Evolutionary conservation across 2,329 filamentous ascomycete genomes (phyloP).

Genomic region (Fusarium sp.): DNA sequence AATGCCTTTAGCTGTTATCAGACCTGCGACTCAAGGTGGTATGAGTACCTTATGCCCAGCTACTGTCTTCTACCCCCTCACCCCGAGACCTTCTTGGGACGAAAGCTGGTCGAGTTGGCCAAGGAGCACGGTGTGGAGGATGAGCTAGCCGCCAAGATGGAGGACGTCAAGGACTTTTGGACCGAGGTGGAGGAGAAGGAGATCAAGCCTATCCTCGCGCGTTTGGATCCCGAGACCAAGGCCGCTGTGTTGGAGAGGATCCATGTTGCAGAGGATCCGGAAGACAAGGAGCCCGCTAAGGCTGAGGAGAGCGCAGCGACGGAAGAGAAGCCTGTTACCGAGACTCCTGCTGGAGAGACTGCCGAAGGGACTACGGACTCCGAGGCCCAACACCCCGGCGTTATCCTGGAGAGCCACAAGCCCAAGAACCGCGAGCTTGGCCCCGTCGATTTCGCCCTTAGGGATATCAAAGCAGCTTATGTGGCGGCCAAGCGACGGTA

Average conservation of each 20-base stretch:
- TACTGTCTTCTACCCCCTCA: slow-evolving; percentile 95
- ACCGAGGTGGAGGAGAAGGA: slow-evolving; percentile 83
- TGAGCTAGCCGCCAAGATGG: slow-evolving; percentile 77
- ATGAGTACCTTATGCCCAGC: slow-evolving; percentile 96
- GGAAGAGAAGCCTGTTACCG: slow-evolving; percentile 44
- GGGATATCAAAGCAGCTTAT: slow-evolving; percentile 86
- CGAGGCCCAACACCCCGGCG: slow-evolving; percentile 42
- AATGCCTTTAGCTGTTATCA: slow-evolving; percentile 96
- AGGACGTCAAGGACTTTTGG: slow-evolving; percentile 89
- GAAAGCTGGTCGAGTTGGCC: slow-evolving; percentile 84
- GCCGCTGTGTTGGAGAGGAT: slow-evolving; percentile 75
- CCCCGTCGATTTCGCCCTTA: slow-evolving; percentile 76
- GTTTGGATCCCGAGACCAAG: slow-evolving; percentile 75
- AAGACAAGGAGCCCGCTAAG: slow-evolving; percentile 42
- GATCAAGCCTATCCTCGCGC: slow-evolving; percentile 79
- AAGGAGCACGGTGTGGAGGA: slow-evolving; percentile 81
- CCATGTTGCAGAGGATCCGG: slow-evolving; percentile 59
- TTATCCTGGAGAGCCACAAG: slow-evolving; percentile 52
- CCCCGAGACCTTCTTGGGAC: slow-evolving; percentile 87
- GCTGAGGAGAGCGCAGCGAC: slow-evolving; percentile 33
- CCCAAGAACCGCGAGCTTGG: slow-evolving; percentile 60
- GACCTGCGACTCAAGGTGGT: slow-evolving; percentile 94
- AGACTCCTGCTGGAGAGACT: slow-evolving; percentile 33
- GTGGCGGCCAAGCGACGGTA: slow-evolving; percentile 87
- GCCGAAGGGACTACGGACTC: slow-evolving; percentile 38